Evolutionary conservation across 441 rosid species (phyloP), one percentile per base, ranked within the genome.

Genomic region (Adansonia rubrostipa): DNA sequence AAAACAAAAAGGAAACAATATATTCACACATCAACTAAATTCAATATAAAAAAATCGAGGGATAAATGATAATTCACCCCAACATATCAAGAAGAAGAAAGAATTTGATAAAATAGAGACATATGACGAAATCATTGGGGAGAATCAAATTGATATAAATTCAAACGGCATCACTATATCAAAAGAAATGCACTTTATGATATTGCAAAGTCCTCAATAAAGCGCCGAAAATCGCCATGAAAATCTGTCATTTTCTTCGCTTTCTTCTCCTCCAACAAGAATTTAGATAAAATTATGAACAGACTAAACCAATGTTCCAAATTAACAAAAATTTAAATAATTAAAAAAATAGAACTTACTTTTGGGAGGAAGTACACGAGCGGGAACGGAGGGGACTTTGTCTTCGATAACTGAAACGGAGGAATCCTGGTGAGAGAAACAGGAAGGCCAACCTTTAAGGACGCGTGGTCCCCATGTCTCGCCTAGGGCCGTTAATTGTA

Each of bases 391-490:
- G 10, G 86, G 71, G 75, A 86, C 76, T 13, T 85, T 79, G 36
- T 87, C 87, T 67, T 89, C 83, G 74, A 87, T 42, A 67, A 57
- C 81, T 24, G 91, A 77, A 44, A 87, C 24, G 14, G 84, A 81
- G 47, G 89, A 79, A 57, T 88, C 93, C 40, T 62, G 68, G 22
- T 81, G 85, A 45, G 86, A 81, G 73, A 87, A 86, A 88, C 97
- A 93, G 56, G 92, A 85, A 71, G 97, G 96, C 95, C 97, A 93
- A 2, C 95, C 94, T 82, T 88, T 93, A 85, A 94, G 85, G 40
- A 90, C 87, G 77, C 91, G 82, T 4, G 98, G 98, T 5, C 95
- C 96, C 99, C 99, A 93, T 69, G 89, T 84, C 82, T 92, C 98
- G 2, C 97, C 96, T 80, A 94, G 57, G 45, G 98, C 89, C 61